Conservation (phyloP, 2,329 filamentous ascomycete genomes). For the Xylaria multiplex region DNA sequence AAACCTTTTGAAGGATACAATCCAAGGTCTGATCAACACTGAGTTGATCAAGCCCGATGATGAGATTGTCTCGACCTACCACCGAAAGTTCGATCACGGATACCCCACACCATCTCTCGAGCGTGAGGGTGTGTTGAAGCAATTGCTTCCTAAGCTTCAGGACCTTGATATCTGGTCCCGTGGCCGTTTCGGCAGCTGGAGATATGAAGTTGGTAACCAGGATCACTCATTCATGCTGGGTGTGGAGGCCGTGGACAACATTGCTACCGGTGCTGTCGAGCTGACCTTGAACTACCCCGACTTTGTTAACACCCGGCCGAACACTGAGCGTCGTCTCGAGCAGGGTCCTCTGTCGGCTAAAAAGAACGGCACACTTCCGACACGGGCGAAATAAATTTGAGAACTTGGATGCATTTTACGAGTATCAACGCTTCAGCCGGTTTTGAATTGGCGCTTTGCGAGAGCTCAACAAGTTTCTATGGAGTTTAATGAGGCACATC, state of each 20-base stretch:
- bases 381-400: slow-evolving; percentile 39
- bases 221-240: slow-evolving; percentile 98
- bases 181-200: slow-evolving; percentile 97
- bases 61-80: slow-evolving; percentile 97
- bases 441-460: slow-evolving; percentile 23
- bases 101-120: slow-evolving; percentile 96
- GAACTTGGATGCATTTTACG: slow-evolving; percentile 16
- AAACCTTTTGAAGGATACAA: slow-evolving; percentile 87
- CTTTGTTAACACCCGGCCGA: slow-evolving; percentile 85
- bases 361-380: slow-evolving; percentile 52
- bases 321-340: slow-evolving; percentile 71
- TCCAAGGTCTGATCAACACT: slow-evolving; percentile 97
- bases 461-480: slow-evolving; percentile 36
- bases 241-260: slow-evolving; percentile 91
- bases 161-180: slow-evolving; percentile 92
- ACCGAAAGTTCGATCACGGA: slow-evolving; percentile 97
- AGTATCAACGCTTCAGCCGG: slow-evolving; percentile 25
- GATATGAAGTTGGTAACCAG: slow-evolving; percentile 95
- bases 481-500: slow-evolving; percentile 42
- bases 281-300: slow-evolving; percentile 96
- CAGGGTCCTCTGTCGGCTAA: slow-evolving; percentile 53
- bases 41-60: slow-evolving; percentile 92
- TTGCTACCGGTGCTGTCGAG: slow-evolving; percentile 89
- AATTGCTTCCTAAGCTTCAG: slow-evolving; percentile 93
- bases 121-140: slow-evolving; percentile 91